Evolutionary conservation across 2,329 filamentous ascomycete genomes (phyloP), one percentile per base, ranked within the genome.

Genomic region (Fusarium sp.): DNA sequence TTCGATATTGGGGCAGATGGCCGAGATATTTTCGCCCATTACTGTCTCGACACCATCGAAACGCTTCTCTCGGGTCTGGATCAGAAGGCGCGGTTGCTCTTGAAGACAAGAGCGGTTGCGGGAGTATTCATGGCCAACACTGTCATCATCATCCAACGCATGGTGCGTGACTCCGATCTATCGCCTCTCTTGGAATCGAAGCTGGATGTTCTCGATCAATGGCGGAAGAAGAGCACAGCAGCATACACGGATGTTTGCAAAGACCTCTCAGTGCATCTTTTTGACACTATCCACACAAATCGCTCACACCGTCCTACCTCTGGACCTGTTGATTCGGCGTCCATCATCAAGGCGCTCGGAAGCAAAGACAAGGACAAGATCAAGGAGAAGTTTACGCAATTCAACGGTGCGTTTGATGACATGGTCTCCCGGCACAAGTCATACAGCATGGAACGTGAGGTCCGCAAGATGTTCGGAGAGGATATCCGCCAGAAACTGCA

Each of bases 331-430:
- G 95, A 98, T 82, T 97, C 94, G 3, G 91, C 92, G 18, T 93
- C 93, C 1, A 93, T 98, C 67, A 88, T 98, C 69, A 98, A 97
- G 83, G 90, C 90, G 1, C 87, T 98, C 4, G 92, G 90, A 54
- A 95, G 92, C 78, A 98, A 98, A 82, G 97, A 99, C 81, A 97
- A 96, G 83, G 97, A 99, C 81, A 92, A 92, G 67, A 97, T 98
- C 84, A 99, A 99, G 84, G 92, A 95, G 83, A 98, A 98, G 84
- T 99, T 98, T 83, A 92, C 93, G 78, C 91, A 91, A 48, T 99
- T 99, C 87, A 99, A 99, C 82, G 87, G 89, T 10, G 91, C 90
- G 52, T 99, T 99, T 80, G 97, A 99, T 74, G 95, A 97, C 34
- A 89, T 98, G 83, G 92, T 98, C 8, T 84, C 89, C 35, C 92